phyloP scores from a whole-genome alignment of 139 green algal species.

The Coccomyxa sp. region DNA sequence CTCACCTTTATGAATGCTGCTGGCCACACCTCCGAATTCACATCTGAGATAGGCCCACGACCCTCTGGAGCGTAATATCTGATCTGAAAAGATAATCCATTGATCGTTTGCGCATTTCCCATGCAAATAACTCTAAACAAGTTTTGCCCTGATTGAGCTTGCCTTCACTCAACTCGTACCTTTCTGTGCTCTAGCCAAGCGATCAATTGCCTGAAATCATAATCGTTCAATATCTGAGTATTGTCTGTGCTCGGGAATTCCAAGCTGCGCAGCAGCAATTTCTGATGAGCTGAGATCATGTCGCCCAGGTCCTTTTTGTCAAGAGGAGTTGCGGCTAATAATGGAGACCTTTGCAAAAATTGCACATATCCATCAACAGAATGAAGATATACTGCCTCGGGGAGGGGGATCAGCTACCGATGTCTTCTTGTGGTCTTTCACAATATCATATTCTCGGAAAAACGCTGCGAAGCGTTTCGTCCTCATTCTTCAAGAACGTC shows the following conservation, averaged over 20 bases:
- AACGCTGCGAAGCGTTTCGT: background rate
- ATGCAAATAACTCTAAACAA: background rate
- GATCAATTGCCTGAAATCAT: background rate
- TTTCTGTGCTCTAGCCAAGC: slow-evolving; percentile 40
- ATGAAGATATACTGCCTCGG: too few relatives aligned
- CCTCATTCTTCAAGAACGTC: background rate
- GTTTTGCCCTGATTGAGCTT: background rate
- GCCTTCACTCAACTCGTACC: background rate
- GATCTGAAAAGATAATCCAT: slow-evolving; percentile 1
- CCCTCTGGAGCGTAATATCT: slow-evolving; percentile 26
- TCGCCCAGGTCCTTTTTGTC: background rate
- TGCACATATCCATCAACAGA: background rate
- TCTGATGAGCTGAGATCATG: background rate
- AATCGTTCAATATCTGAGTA: background rate
- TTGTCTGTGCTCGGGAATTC: background rate
- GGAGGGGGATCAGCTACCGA: too few relatives aligned
- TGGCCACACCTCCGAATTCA: slow-evolving; percentile 5
- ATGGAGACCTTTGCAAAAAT: background rate
- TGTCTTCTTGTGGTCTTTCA: too few relatives aligned
- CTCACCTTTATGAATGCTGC: slow-evolving; percentile 7
- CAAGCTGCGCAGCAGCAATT: background rate
- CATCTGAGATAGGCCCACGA: slow-evolving; percentile 12
- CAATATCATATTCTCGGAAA: background rate
- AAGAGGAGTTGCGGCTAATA: background rate
- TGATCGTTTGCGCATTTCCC: background rate